phyloP scores from a whole-genome alignment of 148 eudicot genomes.

The Mesembryanthemum crystallinum region DNA sequence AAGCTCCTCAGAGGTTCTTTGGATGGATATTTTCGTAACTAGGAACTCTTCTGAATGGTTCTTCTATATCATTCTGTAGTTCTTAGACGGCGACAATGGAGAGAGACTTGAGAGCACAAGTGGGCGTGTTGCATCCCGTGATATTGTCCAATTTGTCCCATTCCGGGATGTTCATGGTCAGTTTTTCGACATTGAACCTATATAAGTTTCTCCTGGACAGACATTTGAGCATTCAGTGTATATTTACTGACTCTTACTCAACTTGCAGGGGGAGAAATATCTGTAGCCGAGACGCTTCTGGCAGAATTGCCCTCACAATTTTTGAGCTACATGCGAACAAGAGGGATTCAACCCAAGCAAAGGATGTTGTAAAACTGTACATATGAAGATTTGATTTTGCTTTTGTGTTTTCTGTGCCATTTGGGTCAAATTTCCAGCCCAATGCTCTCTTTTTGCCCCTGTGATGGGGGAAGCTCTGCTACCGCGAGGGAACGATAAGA shows the following conservation, averaged over 20 bases:
- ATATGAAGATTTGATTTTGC: slow-evolving; percentile 22
- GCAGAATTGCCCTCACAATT: slow-evolving; percentile 91
- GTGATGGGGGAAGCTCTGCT: not conserved
- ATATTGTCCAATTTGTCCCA: slow-evolving; percentile 96
- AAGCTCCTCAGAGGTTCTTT: not conserved
- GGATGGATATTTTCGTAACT: not conserved
- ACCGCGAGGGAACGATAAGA: not conserved
- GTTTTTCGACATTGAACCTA: slow-evolving; percentile 14
- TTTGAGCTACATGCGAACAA: slow-evolving; percentile 73
- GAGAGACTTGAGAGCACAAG: slow-evolving; percentile 84
- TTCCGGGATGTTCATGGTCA: slow-evolving; percentile 83
- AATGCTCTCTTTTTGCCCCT: not conserved
- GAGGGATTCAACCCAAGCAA: slow-evolving; percentile 58
- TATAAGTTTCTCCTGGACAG: not conserved
- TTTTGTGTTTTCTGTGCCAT: not conserved
- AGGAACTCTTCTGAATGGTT: not conserved
- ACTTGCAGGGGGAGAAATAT: slow-evolving; percentile 76
- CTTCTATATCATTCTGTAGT: slow-evolving; percentile 36
- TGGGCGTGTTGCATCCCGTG: slow-evolving; percentile 86
- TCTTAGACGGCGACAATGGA: slow-evolving; percentile 83
- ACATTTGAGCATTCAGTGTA: not conserved
- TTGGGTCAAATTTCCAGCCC: slow-evolving; percentile 21
- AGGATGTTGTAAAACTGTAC: slow-evolving; percentile 40
- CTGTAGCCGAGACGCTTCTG: slow-evolving; percentile 80
- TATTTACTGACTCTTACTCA: not conserved